Conservation (phyloP, 495 filamentous ascomycete species). For the Hypoxylon fragiforme region DNA sequence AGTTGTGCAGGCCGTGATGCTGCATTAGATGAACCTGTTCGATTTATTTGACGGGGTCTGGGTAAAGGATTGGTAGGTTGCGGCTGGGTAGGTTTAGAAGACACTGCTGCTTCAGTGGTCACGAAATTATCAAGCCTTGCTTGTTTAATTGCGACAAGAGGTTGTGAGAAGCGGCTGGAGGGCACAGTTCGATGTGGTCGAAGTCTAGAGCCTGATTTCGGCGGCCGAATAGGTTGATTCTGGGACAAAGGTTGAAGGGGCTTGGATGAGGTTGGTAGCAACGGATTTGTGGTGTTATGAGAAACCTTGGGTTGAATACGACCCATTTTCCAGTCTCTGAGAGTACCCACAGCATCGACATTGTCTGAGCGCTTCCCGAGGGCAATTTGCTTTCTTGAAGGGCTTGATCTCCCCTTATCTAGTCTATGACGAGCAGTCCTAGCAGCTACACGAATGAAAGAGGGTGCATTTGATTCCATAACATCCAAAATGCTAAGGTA, state of each 20-base stretch:
- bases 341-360: conserved; percentile 66
- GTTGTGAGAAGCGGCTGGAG: conserved; percentile 22
- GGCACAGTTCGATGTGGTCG: conserved; percentile 10
- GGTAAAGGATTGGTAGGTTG: conserved; percentile 10
- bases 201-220: conserved; percentile 12
- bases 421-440: conserved; percentile 64
- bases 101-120: conserved; percentile 10
- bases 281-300: background rate
- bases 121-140: conserved; percentile 41
- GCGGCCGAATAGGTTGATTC: conserved; percentile 28
- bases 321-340: conserved; percentile 78
- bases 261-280: conserved; percentile 19
- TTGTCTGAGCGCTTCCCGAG: conserved; percentile 75
- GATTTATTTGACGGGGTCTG: conserved; percentile 5
- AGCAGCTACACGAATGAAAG: conserved; percentile 78
- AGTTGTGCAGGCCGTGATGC: conserved; percentile 51
- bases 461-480: conserved; percentile 59
- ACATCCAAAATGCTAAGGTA: conserved; percentile 74
- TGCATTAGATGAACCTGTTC: conserved; percentile 11
- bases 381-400: conserved; percentile 72
- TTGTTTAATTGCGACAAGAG: conserved; percentile 38
- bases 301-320: conserved; percentile 56
- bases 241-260: conserved; percentile 40
- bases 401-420: conserved; percentile 72
- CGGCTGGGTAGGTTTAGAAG: conserved; percentile 5